A percentile compares a stretch with the other conserved stretches of the same genome.
phyloP scores from a whole-genome alignment of 768 basidiomycete genomes.

The Boletus rex-veris region DNA sequence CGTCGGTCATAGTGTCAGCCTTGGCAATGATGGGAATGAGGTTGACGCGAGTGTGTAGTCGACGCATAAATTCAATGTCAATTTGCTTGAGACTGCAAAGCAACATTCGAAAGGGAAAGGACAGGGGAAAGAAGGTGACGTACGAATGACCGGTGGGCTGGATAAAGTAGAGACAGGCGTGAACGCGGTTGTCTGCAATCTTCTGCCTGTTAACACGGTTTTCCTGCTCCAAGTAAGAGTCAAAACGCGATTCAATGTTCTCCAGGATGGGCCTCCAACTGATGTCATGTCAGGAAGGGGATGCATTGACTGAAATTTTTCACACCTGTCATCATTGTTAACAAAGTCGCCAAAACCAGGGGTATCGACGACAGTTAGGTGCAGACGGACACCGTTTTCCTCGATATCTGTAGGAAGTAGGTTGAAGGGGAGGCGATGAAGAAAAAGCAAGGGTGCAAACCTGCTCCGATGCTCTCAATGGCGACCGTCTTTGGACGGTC shows the following conservation, averaged over 20 bases:
- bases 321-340: slow-evolving; percentile 96
- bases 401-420: slow-evolving; percentile 77
- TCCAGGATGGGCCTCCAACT: slow-evolving; percentile 99
- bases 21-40: slow-evolving; percentile 98
- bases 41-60: slow-evolving; percentile 96
- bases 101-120: neutral
- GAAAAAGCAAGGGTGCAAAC: slow-evolving; percentile 40
- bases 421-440: slow-evolving; percentile 7
- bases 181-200: slow-evolving; percentile 94
- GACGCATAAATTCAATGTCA: slow-evolving; percentile 98
- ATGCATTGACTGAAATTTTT: slow-evolving; percentile 12
- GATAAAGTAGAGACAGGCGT: slow-evolving; percentile 98
- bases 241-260: slow-evolving; percentile 97
- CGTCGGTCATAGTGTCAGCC: slow-evolving; percentile 95
- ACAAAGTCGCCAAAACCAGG: slow-evolving; percentile 99
- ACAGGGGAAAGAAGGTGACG: slow-evolving; percentile 28
- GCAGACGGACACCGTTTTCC: slow-evolving; percentile 95
- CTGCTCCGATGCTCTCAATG: slow-evolving; percentile 97
- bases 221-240: slow-evolving; percentile 97
- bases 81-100: slow-evolving; percentile 83
- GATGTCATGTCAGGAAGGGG: slow-evolving; percentile 17
- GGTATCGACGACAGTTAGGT: slow-evolving; percentile 98
- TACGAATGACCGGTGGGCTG: slow-evolving; percentile 98
- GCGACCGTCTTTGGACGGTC: slow-evolving; percentile 92
- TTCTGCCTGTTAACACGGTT: slow-evolving; percentile 96